A percentile compares a stretch with the other conserved stretches of the same genome.
Evolutionary conservation across 129 eudicot genomes (phyloP).

Genomic region (Arctium minus): DNA sequence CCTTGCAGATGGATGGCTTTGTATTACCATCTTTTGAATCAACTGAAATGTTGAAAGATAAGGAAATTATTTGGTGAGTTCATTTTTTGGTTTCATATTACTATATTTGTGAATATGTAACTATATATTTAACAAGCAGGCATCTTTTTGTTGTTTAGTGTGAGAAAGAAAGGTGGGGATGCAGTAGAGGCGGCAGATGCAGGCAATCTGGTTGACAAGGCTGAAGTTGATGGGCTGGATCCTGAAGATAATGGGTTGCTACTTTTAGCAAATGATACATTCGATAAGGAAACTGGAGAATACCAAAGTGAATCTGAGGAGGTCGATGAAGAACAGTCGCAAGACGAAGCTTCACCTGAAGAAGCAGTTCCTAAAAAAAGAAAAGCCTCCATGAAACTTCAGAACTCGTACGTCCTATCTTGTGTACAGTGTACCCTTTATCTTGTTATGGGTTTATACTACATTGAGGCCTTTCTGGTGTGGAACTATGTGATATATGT

Average conservation of each 20-base stretch:
- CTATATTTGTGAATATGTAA: neutral
- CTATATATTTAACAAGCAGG: neutral
- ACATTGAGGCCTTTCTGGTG: neutral
- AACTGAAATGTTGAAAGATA: constrained; percentile 64
- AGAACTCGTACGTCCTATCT: constrained; percentile 45
- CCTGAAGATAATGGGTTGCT: constrained; percentile 39
- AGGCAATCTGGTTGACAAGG: constrained; percentile 32
- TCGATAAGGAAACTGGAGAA: constrained; percentile 60
- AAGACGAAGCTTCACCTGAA: constrained; percentile 35
- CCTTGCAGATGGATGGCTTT: constrained; percentile 87
- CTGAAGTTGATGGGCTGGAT: constrained; percentile 36
- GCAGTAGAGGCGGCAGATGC: constrained; percentile 31
- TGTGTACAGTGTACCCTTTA: neutral
- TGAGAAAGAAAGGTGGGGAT: constrained; percentile 51
- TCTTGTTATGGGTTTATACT: neutral
- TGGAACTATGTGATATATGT: neutral
- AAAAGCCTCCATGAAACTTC: constrained; percentile 56
- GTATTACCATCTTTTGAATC: constrained; percentile 86
- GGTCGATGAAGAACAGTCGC: constrained; percentile 34
- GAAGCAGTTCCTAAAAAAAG: constrained; percentile 56
- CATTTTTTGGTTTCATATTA: neutral
- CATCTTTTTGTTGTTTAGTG: constrained; percentile 39
- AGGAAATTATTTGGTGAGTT: constrained; percentile 81
- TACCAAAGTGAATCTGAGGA: constrained; percentile 52
- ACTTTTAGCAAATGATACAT: constrained; percentile 68